Evolutionary conservation across 352 stramenopile species (phyloP), one percentile per base, ranked within the genome.

Genomic region (Globisporangium cystogenes): DNA sequence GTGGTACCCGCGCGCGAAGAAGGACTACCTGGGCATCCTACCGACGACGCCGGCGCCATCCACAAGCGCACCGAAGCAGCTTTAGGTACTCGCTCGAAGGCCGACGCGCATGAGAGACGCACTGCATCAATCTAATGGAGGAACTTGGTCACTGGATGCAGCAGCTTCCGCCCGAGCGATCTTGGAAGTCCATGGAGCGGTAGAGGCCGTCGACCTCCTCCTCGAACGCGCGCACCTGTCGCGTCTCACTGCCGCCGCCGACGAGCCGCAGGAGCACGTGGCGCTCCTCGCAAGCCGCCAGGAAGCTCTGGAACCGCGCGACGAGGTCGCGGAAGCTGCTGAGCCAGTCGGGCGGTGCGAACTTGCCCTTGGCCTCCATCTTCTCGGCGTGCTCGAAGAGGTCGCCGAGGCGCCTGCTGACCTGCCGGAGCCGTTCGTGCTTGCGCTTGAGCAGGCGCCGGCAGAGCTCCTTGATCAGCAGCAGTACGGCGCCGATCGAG

Each of bases 1-100:
- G 47, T 90, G 80, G 80, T 90, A 87, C 51, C 80, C 80, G 20
- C 67, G 68, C 46, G 70, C 75, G 59, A 76, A 86, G 62, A 89
- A 84, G 61, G 78, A 89, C 53, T 64, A 77, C 27, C n/a, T 87
- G 42, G 75, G 75, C 18, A 75, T 89, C 29, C 53, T 85, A 41
- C 67, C 74, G 12, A 55, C 31, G 4, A 42, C 33, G 18, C 64
- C 53, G 10, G 33, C 55, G 10, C 53, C 53, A 21, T n/a, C 45
- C 12, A 37, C 45, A 10, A 51, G 29, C 31, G 40, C 23, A 1
- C 7, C 52, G 7, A 29, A 21, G 7, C 42, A 33, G 23, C 15
- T 51, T 18, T 51, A 46, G 29, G 15, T 4, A 7, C 18, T 5
- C 8, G 7, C 15, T 16, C 14, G 18, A 21, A 55, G 14, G 20